Conservation (phyloP, 371 early-diverging fungal genomes). For the Mortierella sp. region DNA sequence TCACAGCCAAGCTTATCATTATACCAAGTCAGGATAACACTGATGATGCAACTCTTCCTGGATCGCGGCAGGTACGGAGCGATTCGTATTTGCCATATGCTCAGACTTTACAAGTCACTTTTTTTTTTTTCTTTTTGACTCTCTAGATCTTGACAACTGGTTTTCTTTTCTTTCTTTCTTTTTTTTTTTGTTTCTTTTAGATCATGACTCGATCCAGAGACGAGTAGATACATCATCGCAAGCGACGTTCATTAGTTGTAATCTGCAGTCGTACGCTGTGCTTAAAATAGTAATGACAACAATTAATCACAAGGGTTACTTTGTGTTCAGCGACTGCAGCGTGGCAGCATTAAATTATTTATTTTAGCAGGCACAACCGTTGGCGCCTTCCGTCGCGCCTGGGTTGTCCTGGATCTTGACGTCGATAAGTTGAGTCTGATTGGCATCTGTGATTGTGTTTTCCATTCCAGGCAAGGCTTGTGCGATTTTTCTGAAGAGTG, state of each 20-base stretch:
- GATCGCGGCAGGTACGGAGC: conserved; percentile 32
- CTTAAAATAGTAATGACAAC: background rate
- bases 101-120: too few species aligned
- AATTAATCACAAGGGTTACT: background rate
- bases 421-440: conserved; percentile 55
- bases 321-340: background rate
- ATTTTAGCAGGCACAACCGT: conserved; percentile 53
- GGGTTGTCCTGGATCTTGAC: conserved; percentile 58
- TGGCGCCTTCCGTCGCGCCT: conserved; percentile 43
- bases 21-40: conserved; percentile 64
- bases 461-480: conserved; percentile 95
- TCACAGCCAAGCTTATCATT: conserved; percentile 73
- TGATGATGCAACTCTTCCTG: conserved; percentile 12
- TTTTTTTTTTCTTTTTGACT: background rate
- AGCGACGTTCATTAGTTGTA: background rate
- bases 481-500: conserved; percentile 95
- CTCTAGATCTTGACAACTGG: too few species aligned
- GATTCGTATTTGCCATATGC: too few species aligned
- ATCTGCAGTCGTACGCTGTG: too few species aligned
- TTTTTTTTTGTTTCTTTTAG: conserved; percentile 8
- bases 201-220: conserved; percentile 42
- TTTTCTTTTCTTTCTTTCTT: background rate
- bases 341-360: conserved; percentile 1
- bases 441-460: conserved; percentile 61
- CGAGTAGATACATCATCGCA: conserved; percentile 2